These are phyloP conservation scores for Plasmodium blacklocki DNA, from an alignment of 169 alveolate species.

Conservation along the genomic window DNA sequence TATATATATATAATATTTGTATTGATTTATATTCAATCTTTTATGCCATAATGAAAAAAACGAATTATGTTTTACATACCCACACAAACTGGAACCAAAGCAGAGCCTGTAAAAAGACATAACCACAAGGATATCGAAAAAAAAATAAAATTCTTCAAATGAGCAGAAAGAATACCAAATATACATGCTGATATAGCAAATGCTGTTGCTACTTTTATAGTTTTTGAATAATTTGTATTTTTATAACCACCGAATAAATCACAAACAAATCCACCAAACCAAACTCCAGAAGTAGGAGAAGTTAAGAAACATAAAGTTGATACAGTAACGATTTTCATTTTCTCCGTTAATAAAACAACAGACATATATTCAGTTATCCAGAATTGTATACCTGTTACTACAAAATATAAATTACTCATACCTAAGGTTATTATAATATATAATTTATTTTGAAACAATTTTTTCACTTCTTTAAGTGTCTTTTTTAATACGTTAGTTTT, in stretches of 20 bases:
- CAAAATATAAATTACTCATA: constrained; percentile 88
- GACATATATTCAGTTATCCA: constrained; percentile 91
- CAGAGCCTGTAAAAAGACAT: constrained; percentile 87
- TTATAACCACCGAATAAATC: constrained; percentile 88
- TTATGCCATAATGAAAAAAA: background rate
- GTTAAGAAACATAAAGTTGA: constrained; percentile 85
- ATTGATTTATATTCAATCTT: background rate
- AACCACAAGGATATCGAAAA: constrained; percentile 85
- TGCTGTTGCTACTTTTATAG: constrained; percentile 84
- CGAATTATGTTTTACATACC: constrained; percentile 62
- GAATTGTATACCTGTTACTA: constrained; percentile 91
- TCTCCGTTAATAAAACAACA: constrained; percentile 83
- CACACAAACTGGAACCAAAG: constrained; percentile 87
- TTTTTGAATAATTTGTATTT: constrained; percentile 82
- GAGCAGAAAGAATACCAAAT: constrained; percentile 80
- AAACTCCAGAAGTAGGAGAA: constrained; percentile 90
- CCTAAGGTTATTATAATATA: constrained; percentile 84
- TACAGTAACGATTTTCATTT: constrained; percentile 84
- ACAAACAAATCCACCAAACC: constrained; percentile 89
- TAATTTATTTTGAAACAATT: constrained; percentile 79
- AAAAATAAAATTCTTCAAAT: constrained; percentile 75
- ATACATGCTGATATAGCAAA: constrained; percentile 84
- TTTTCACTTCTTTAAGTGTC: constrained; percentile 75
- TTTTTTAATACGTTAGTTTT: constrained; percentile 66
- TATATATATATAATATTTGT: background rate